These are phyloP conservation scores for Rhodotorula sp. DNA, from an alignment of 1,284 basidiomycete genomes.

Conservation along the genomic window DNA sequence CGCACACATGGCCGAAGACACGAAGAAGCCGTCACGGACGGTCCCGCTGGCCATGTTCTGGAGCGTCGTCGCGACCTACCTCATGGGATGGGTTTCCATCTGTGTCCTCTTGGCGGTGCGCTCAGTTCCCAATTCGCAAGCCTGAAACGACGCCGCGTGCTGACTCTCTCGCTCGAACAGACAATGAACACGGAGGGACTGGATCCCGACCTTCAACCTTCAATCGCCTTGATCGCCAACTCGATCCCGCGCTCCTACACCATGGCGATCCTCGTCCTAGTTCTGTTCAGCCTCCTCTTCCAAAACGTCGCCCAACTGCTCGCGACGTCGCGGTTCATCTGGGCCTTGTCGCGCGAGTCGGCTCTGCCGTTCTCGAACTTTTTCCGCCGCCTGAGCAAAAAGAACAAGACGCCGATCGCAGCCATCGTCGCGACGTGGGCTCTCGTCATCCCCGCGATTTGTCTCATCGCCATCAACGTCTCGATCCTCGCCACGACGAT, in stretches of 20 bases:
- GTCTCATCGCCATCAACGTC: slow-evolving; percentile 38
- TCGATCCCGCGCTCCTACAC: slow-evolving; percentile 32
- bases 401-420: slow-evolving; percentile 30
- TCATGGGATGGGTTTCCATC: slow-evolving; percentile 42
- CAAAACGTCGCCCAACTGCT: slow-evolving; percentile 44
- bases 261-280: slow-evolving; percentile 35
- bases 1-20: slow-evolving; percentile 44
- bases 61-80: slow-evolving; percentile 38
- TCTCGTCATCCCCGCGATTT: slow-evolving; percentile 32
- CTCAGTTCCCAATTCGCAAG: neutral
- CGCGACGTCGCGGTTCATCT: slow-evolving; percentile 42
- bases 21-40: slow-evolving; percentile 40
- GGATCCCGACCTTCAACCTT: slow-evolving; percentile 26
- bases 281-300: slow-evolving; percentile 40
- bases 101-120: slow-evolving; percentile 34
- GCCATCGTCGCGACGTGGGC: slow-evolving; percentile 41
- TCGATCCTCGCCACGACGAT: slow-evolving; percentile 40
- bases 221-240: slow-evolving; percentile 35
- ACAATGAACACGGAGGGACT: slow-evolving; percentile 25
- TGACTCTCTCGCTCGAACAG: neutral
- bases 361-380: slow-evolving; percentile 42
- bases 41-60: slow-evolving; percentile 45
- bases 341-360: slow-evolving; percentile 43
- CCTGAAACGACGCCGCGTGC: neutral
- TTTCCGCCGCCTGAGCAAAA: slow-evolving; percentile 34